Evolutionary conservation across 176 grass and related monocot species (phyloP).

Genomic region (Oryza longistaminata): DNA sequence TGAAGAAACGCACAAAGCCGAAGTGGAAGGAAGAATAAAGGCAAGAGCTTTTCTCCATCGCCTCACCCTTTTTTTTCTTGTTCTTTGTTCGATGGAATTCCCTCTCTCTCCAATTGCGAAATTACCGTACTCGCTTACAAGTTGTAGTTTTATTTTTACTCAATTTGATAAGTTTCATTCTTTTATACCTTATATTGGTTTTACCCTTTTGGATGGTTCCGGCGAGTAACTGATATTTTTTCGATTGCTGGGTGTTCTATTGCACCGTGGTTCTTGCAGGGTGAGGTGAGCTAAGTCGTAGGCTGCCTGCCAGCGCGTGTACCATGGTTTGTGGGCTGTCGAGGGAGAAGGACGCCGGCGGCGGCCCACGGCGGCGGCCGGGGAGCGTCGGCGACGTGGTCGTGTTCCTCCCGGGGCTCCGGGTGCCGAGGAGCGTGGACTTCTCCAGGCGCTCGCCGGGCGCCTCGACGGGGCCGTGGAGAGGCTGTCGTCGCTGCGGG

Average conservation of each 20-base stretch:
- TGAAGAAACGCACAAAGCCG: constrained; percentile 33
- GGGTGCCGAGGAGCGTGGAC: constrained; percentile 66
- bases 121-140: constrained; percentile 23
- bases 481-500: constrained; percentile 55
- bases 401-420: constrained; percentile 85
- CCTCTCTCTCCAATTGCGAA: neutral
- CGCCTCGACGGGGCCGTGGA: constrained; percentile 47
- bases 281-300: constrained; percentile 13
- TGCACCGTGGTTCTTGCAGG: constrained; percentile 30
- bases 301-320: neutral
- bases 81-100: constrained; percentile 31
- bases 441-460: constrained; percentile 57
- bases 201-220: neutral
- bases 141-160: neutral
- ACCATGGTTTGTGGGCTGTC: constrained; percentile 79
- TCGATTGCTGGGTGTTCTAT: neutral
- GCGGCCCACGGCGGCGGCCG: constrained; percentile 43
- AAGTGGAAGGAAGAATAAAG: constrained; percentile 41
- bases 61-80: neutral
- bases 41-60: constrained; percentile 27
- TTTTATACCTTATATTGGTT: neutral
- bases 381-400: constrained; percentile 81
- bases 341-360: constrained; percentile 45
- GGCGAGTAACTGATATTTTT: neutral
- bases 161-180: constrained; percentile 5